These are phyloP conservation scores for Chlorella variabilis DNA, from an alignment of 163 green algal species.

Conservation along the genomic window DNA sequence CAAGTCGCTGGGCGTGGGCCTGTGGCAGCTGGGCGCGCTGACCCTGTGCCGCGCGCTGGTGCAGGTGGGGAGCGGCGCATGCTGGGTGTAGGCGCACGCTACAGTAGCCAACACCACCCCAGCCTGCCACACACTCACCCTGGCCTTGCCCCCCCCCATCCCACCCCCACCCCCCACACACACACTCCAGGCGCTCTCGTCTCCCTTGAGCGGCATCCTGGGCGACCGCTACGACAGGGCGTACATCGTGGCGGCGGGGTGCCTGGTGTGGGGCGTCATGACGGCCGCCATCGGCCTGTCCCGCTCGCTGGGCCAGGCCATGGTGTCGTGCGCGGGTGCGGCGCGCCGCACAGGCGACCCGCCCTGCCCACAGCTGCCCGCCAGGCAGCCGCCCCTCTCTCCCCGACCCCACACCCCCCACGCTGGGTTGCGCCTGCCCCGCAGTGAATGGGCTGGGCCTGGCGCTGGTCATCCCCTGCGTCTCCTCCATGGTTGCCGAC, in stretches of 20 bases:
- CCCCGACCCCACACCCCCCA: too few relatives aligned
- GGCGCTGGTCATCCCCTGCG: constrained; percentile 84
- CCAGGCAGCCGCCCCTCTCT: too few relatives aligned
- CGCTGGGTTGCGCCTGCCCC: too few relatives aligned
- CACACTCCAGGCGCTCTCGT: constrained; percentile 54
- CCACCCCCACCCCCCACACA: background rate
- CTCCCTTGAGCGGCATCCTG: constrained; percentile 67
- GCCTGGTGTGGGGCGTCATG: constrained; percentile 84
- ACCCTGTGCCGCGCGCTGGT: constrained; percentile 74
- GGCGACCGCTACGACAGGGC: constrained; percentile 71
- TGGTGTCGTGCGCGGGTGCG: constrained; percentile 61
- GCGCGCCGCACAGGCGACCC: too few relatives aligned
- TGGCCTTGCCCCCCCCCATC: background rate
- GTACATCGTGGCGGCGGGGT: constrained; percentile 67
- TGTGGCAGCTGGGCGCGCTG: constrained; percentile 72
- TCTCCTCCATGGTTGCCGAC: constrained; percentile 83
- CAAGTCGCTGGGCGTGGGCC: constrained; percentile 60
- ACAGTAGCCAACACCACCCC: background rate
- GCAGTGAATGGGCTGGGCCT: constrained; percentile 84
- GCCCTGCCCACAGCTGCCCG: too few relatives aligned
- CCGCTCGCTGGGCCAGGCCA: constrained; percentile 51
- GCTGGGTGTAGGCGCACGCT: background rate
- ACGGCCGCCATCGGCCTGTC: constrained; percentile 67
- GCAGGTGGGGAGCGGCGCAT: constrained; percentile 65
- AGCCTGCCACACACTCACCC: background rate